Evolutionary conservation across 495 filamentous ascomycete species (phyloP).

Genomic region (Xylona heveae): DNA sequence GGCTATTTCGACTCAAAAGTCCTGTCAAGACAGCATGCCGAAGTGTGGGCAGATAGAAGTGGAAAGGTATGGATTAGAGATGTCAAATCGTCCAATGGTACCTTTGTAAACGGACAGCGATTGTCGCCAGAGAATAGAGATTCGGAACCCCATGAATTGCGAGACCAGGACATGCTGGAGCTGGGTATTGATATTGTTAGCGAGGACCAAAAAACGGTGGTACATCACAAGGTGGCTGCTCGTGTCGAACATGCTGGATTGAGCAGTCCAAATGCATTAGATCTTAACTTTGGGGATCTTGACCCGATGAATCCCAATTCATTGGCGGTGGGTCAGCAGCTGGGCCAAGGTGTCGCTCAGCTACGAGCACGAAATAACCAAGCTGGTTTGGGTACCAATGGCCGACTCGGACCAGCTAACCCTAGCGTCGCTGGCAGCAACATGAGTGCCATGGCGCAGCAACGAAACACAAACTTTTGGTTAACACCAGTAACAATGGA

Average conservation of each 20-base stretch:
- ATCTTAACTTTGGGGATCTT: slow-evolving; percentile 77
- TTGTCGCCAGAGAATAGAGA: slow-evolving; percentile 84
- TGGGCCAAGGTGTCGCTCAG: slow-evolving; percentile 30
- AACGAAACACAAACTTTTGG: slow-evolving; percentile 58
- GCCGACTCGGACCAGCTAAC: slow-evolving; percentile 14
- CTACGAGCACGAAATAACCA: slow-evolving; percentile 54
- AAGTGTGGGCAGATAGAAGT: slow-evolving; percentile 76
- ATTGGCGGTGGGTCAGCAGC: slow-evolving; percentile 37
- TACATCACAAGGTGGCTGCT: slow-evolving; percentile 93
- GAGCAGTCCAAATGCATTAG: slow-evolving; percentile 45
- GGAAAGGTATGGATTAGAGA: slow-evolving; percentile 93
- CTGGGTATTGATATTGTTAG: slow-evolving; percentile 95
- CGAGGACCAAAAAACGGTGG: slow-evolving; percentile 93
- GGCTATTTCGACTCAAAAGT: slow-evolving; percentile 98
- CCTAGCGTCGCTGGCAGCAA: slow-evolving; percentile 35
- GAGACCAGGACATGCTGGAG: slow-evolving; percentile 73
- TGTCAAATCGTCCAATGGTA: slow-evolving; percentile 95
- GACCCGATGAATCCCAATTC: slow-evolving; percentile 38
- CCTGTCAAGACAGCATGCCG: slow-evolving; percentile 84
- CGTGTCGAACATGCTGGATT: slow-evolving; percentile 70
- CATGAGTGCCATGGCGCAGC: slow-evolving; percentile 36
- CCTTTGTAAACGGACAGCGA: slow-evolving; percentile 85
- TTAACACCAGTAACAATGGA: slow-evolving; percentile 78
- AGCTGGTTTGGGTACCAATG: slow-evolving; percentile 40
- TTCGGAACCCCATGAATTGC: slow-evolving; percentile 80